phyloP scores from a whole-genome alignment of 495 filamentous ascomycete genomes.

The Daldinia childiae region DNA sequence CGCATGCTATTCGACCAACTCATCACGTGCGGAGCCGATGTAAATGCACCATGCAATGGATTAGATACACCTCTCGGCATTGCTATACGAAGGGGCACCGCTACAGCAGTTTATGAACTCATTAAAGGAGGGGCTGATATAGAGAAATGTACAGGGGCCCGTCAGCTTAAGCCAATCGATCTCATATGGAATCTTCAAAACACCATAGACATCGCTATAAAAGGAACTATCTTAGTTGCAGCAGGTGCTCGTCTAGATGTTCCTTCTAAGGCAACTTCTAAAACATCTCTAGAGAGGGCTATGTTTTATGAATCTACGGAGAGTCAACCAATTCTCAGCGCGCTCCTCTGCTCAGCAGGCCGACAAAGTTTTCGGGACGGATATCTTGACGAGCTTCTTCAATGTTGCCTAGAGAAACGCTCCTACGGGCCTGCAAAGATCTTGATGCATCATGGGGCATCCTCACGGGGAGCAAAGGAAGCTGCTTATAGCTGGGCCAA shows the following conservation, averaged over 20 bases:
- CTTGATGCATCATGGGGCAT: slow-evolving; percentile 17
- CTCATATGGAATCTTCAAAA: background rate
- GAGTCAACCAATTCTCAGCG: background rate
- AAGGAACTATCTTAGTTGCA: slow-evolving; percentile 15
- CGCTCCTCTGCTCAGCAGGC: background rate
- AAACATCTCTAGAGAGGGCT: slow-evolving; percentile 9
- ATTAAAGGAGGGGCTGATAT: slow-evolving; percentile 24
- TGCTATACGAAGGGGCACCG: slow-evolving; percentile 5
- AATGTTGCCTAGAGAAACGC: background rate
- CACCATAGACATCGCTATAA: background rate
- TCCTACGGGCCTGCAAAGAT: background rate
- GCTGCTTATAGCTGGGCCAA: slow-evolving; percentile 4
- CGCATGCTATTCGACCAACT: background rate
- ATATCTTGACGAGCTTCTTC: slow-evolving; percentile 22
- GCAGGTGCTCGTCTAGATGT: slow-evolving; percentile 26
- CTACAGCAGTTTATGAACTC: slow-evolving; percentile 6
- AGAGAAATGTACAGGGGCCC: background rate
- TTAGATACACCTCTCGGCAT: slow-evolving; percentile 10
- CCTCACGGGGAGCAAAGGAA: background rate
- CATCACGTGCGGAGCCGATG: slow-evolving; percentile 5
- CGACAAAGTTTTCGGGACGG: slow-evolving; percentile 2
- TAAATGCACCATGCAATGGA: background rate
- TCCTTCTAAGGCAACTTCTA: background rate
- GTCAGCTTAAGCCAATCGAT: slow-evolving; percentile 8
- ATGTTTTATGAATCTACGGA: background rate